Evolutionary conservation across 2,329 filamentous ascomycete genomes (phyloP), one percentile per base, ranked within the genome.

Genomic region (Colletotrichum musicola): DNA sequence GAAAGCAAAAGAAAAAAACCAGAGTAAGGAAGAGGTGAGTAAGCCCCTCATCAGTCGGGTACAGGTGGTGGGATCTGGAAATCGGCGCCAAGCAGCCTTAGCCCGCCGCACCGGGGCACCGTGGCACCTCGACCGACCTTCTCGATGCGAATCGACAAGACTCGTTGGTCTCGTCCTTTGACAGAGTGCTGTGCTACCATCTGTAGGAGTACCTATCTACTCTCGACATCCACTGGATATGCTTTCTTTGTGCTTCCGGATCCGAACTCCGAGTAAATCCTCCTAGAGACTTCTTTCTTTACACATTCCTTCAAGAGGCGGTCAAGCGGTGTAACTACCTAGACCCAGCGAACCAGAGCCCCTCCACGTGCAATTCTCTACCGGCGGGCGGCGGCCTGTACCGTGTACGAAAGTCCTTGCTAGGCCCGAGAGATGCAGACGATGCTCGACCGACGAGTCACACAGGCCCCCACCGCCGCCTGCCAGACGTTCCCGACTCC

Each of bases 81-180:
- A 62, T 62, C 35, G 49, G 22, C 59, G 59, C 59, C 49, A 62
- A 62, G 59, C 6, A 46, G 20, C 35, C 10, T 46, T 62, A 62
- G 59, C 38, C 58, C 35, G 59, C 49, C 59, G 59, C 59, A 54
- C 54, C 49, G 49, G 59, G 49, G 25, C 25, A 20, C n/a, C 22
- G 49, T 54, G 38, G 47, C 47, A 20, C 47, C 13, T 38, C 46
- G 20, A 60, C 25, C 25, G 16, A 35, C 27, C n/a, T 5, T 49
- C 27, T 35, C 2, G 30, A 35, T 35, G 30, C 30, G 30, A 35
- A 35, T 35, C 30, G 9, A 35, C 1, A 35, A 35, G 2, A 35
- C 30, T 35, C 30, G 30, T 35, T 35, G 30, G 30, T 57, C 16
- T 57, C 12, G 18, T 16, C 22, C 44, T 50, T 49, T 60, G 57